These are phyloP conservation scores for Apiospora aurea DNA, from an alignment of 2,329 filamentous ascomycete species.

Conservation along the genomic window DNA sequence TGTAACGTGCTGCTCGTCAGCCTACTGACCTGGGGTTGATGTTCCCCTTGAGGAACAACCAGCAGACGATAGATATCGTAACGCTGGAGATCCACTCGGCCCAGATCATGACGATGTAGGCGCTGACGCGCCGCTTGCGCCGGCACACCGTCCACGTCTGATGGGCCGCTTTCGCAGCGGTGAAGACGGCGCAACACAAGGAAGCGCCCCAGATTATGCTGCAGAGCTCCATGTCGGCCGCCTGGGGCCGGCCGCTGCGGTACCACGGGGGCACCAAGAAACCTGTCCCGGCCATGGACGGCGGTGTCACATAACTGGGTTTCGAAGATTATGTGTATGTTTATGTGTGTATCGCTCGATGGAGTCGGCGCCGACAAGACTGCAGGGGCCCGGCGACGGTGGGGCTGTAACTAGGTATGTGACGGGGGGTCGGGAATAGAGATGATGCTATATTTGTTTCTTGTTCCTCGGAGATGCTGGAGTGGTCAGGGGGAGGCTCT, in stretches of 20 bases:
- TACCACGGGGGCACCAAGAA: slow-evolving; percentile 22
- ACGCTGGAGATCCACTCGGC: slow-evolving; percentile 40
- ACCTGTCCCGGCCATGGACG: neutral
- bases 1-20: too few relatives aligned
- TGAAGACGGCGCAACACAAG: slow-evolving; percentile 41
- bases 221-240: slow-evolving; percentile 38
- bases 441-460: neutral
- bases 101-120: slow-evolving; percentile 46
- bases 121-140: slow-evolving; percentile 36
- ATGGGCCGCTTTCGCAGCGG: slow-evolving; percentile 37
- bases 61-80: slow-evolving; percentile 39
- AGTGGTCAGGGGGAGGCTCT: neutral
- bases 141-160: slow-evolving; percentile 38
- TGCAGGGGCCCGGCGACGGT: neutral
- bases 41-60: slow-evolving; percentile 34
- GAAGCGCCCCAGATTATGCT: slow-evolving; percentile 43
- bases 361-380: neutral
- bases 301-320: neutral
- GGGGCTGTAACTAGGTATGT: neutral
- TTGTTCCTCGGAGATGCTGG: neutral
- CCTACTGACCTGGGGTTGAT: slow-evolving; percentile 24
- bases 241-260: slow-evolving; percentile 10
- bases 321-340: neutral
- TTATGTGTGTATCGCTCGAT: neutral
- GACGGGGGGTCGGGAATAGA: too few relatives aligned